phyloP scores from a whole-genome alignment of 2,329 filamentous ascomycete genomes.

The Trichoderma endophyticum region DNA sequence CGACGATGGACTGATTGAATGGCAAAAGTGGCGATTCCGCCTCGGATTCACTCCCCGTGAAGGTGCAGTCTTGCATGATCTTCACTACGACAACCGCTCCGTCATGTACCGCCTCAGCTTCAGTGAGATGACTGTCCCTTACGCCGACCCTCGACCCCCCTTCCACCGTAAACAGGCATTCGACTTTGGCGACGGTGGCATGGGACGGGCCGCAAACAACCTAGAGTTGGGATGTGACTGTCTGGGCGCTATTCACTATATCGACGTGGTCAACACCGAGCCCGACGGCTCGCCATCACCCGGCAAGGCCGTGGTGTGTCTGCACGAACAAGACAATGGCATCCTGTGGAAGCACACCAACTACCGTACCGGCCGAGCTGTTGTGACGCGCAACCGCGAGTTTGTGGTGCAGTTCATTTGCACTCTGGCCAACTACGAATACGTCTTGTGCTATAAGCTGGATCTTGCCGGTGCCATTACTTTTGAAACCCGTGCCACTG shows the following conservation, averaged over 20 bases:
- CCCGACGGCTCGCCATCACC: constrained; percentile 51
- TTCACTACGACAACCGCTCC: constrained; percentile 63
- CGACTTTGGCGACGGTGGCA: constrained; percentile 67
- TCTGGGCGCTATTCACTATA: constrained; percentile 63
- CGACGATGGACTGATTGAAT: constrained; percentile 47
- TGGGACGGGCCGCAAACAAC: constrained; percentile 65
- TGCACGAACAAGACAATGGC: constrained; percentile 69
- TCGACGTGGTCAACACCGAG: constrained; percentile 55
- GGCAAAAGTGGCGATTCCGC: constrained; percentile 69
- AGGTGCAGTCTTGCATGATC: constrained; percentile 66
- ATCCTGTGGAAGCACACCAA: constrained; percentile 72
- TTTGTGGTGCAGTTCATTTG: constrained; percentile 67
- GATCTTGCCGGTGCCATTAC: constrained; percentile 60
- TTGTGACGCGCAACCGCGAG: constrained; percentile 58
- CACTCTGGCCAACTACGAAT: constrained; percentile 70
- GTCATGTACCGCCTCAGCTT: constrained; percentile 65
- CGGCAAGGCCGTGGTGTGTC: constrained; percentile 59
- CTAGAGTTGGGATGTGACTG: constrained; percentile 67
- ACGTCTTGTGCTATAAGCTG: constrained; percentile 52
- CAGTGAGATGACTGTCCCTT: constrained; percentile 68
- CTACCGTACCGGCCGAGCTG: constrained; percentile 59
- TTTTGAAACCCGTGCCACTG: constrained; percentile 63
- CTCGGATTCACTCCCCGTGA: constrained; percentile 69
- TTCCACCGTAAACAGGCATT: constrained; percentile 70
- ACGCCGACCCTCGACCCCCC: constrained; percentile 62